Evolutionary conservation across 2,329 filamentous ascomycete species (phyloP), one percentile per base, ranked within the genome.

Genomic region (Ceratocystis albifundus): DNA sequence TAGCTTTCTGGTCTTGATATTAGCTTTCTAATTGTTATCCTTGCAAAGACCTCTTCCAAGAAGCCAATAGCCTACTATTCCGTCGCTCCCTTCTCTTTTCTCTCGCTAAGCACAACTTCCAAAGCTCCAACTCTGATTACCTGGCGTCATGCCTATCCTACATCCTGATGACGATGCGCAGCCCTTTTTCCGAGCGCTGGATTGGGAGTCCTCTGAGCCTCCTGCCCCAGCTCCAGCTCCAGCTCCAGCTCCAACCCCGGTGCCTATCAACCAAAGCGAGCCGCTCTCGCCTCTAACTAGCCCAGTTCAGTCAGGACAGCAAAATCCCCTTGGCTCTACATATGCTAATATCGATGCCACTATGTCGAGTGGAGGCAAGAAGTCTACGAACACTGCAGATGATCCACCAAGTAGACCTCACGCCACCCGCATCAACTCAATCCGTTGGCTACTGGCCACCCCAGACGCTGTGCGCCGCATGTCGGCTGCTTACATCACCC

Each of bases 271-370:
- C 53, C 55, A 59, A 59, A 59, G 55, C 55, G 61, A 55, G n/a
- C 68, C 66, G 8, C 63, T 62, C 28, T 69, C 68, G 4, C 68
- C 66, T 8, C 32, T 67, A 6, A 68, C 36, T 25, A 67, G 50
- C 17, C 20, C 64, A 17, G 55, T 55, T 44, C 50, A 61, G 30
- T 66, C 50, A 0, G 36, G 30, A 15, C 41, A 41, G 6, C 32
- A 63, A 44, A 59, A 62, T 36, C 45, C 45, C 25, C 48, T 62
- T 12, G 57, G 41, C 25, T 53, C 45, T 22, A 53, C 50, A 12
- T 7, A 30, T 22, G 59, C 32, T n/a, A 41, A 57, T 8, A 28
- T 63, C 12, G 55, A 64, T 45, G 32, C n/a, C 20, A 17, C 46
- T 20, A 36, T 50, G 15, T 32, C 44, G 4, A 5, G 32, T 12